Base-by-base conservation (phyloP, 805 yeast species). In the Barnettozyma siamensis region DNA sequence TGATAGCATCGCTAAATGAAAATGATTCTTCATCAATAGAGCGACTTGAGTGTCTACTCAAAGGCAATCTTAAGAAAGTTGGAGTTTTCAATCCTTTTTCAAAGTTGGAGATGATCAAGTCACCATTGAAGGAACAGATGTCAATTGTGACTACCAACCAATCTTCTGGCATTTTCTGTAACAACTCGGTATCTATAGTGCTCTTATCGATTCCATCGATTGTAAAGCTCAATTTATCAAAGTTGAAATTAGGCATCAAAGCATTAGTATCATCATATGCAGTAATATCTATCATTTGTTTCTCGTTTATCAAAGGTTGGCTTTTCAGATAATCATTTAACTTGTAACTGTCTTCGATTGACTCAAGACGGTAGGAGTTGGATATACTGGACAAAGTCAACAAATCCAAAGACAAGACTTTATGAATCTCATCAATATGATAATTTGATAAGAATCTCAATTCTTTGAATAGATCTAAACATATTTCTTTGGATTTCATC, bases 111-210 rank as follows among this genome's bases (percentile, higher is more conserved):
- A 88, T 43, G 0, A 81, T 47, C 21, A 88, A 61, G 53, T 77
- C 80, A 0, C 80, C 83, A 8, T 80, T 71, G 8, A 66, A 51
- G 0, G 74, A 62, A 46, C 87, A 78, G 8, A 76, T 54, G 50
- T 82, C 89, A 19, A 88, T 59, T 1, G 82, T 67, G 1, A 86
- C 61, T 1, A 81, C 72, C 3, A 67, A 52, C 89, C 88, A 83
- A 17, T 61, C 58, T 1, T 57, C 42, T 0, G 85, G 84, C 32
- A 50, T 35, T 7, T 44, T 46, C 4, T 49, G 32, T 2, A 31
- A 38, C 32, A 42, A 40, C 18, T 42, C 50, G 19, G 36, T 32
- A n/a, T 40, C 44, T 6, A 37, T 30, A 17, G 39, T 4, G 7
- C 32, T 13, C 12, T 31, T 29, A 16, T 20, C 21, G 13, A 35